These are phyloP conservation scores for Boletus sp. DNA, from an alignment of 768 basidiomycete species.

Conservation along the genomic window DNA sequence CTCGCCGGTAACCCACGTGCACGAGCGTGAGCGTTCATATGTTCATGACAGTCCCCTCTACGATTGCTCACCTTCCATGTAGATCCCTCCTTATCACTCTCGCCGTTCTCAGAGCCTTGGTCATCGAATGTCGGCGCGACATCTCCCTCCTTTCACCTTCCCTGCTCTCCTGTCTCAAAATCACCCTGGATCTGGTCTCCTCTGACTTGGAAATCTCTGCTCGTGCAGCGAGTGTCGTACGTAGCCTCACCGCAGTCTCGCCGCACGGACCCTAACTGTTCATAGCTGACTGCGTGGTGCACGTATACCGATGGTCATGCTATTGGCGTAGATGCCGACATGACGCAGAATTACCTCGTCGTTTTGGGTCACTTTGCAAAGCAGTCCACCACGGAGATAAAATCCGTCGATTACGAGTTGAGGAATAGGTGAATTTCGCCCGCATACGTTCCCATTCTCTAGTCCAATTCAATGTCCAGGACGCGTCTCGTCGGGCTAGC, in stretches of 20 bases:
- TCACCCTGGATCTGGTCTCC: slow-evolving; percentile 51
- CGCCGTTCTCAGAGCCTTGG: slow-evolving; percentile 75
- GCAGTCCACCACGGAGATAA: slow-evolving; percentile 50
- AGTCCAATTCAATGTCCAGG: slow-evolving; percentile 36
- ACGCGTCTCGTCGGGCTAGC: slow-evolving; percentile 85
- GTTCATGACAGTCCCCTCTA: background rate
- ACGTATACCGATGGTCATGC: slow-evolving; percentile 87
- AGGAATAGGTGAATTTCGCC: slow-evolving; percentile 60
- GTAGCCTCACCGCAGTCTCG: slow-evolving; percentile 26
- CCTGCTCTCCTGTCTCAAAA: slow-evolving; percentile 63
- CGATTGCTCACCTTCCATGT: background rate
- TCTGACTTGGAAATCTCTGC: slow-evolving; percentile 74
- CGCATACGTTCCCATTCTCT: background rate
- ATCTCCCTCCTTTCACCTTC: slow-evolving; percentile 71
- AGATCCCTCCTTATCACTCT: slow-evolving; percentile 83
- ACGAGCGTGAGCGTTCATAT: slow-evolving; percentile 63
- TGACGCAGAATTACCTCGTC: slow-evolving; percentile 70
- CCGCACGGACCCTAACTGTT: background rate
- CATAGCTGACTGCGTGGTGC: slow-evolving; percentile 86
- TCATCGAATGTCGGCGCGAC: slow-evolving; percentile 85
- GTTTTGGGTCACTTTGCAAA: slow-evolving; percentile 63
- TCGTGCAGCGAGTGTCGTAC: slow-evolving; percentile 76
- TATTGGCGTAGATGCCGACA: slow-evolving; percentile 69
- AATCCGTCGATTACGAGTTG: slow-evolving; percentile 62
- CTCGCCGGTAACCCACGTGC: slow-evolving; percentile 68